These are phyloP conservation scores for Annulohypoxylon maeteangense DNA, from an alignment of 495 filamentous ascomycete genomes.

Conservation along the genomic window DNA sequence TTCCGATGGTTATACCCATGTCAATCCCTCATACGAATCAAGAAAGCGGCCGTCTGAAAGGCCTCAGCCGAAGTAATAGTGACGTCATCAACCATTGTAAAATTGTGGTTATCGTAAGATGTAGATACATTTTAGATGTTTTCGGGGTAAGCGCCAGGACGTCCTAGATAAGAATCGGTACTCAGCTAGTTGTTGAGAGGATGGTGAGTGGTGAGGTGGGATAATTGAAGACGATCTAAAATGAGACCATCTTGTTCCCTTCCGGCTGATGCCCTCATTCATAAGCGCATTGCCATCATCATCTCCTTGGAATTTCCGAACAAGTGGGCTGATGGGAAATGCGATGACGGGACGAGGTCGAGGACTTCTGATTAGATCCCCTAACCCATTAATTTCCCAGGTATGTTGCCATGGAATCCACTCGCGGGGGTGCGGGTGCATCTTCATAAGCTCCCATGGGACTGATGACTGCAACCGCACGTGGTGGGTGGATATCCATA, in stretches of 20 bases:
- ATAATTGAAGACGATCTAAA: background rate
- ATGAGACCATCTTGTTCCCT: background rate
- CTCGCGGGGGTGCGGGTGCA: background rate
- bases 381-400: constrained; percentile 7
- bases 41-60: background rate
- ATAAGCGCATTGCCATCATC: background rate
- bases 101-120: background rate
- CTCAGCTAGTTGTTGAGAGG: background rate
- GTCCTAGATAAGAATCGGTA: background rate
- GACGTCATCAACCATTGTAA: background rate
- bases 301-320: background rate
- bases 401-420: constrained; percentile 6
- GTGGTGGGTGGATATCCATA: constrained; percentile 23
- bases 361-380: background rate
- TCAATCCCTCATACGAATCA: background rate
- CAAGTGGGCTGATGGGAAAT: background rate
- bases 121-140: background rate
- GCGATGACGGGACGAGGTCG: background rate
- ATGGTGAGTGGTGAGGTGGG: background rate
- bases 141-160: background rate
- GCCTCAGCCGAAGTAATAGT: background rate
- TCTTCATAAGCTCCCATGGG: constrained; percentile 9
- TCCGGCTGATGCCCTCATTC: background rate
- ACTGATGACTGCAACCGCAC: constrained; percentile 27
- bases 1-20: background rate